Conservation (phyloP, 1,284 basidiomycete genomes). For the Grifola frondosa region DNA sequence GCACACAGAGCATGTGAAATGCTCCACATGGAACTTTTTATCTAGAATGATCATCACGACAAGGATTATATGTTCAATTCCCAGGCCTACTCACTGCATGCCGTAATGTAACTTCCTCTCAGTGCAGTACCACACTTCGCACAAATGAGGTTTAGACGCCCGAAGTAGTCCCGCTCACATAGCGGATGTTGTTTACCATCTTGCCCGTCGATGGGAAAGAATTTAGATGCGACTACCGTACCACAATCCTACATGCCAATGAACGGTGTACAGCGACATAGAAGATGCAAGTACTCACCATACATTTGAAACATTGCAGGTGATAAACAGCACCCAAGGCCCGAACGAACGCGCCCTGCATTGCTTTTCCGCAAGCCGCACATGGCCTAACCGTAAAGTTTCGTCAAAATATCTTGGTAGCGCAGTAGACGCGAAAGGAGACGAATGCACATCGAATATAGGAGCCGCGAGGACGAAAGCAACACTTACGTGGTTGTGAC, state of each 20-base stretch:
- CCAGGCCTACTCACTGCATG: constrained; percentile 81
- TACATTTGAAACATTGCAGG: constrained; percentile 95
- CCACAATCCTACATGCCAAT: constrained; percentile 79
- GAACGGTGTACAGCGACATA: constrained; percentile 10
- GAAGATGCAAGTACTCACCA: constrained; percentile 53
- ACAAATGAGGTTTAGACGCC: constrained; percentile 94
- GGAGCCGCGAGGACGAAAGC: constrained; percentile 6
- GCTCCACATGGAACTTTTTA: constrained; percentile 99
- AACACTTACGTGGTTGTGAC: constrained; percentile 31
- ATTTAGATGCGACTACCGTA: constrained; percentile 95
- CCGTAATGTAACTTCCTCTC: constrained; percentile 98
- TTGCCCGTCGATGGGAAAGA: constrained; percentile 93
- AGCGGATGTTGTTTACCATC: constrained; percentile 87
- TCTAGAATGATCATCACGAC: constrained; percentile 49
- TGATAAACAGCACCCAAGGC: constrained; percentile 95
- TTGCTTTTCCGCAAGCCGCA: constrained; percentile 69
- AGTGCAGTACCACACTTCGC: constrained; percentile 93
- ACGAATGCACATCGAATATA: constrained; percentile 13
- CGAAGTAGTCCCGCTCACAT: constrained; percentile 99
- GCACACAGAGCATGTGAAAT: constrained; percentile 98
- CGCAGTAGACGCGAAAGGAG: constrained; percentile 31
- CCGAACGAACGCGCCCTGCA: constrained; percentile 95
- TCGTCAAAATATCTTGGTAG: not conserved
- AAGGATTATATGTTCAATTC: too few relatives aligned
- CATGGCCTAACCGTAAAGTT: constrained; percentile 48